Evolutionary conservation across 2,329 filamentous ascomycete species (phyloP).

Genomic region (Aspergillus spinulosporus): DNA sequence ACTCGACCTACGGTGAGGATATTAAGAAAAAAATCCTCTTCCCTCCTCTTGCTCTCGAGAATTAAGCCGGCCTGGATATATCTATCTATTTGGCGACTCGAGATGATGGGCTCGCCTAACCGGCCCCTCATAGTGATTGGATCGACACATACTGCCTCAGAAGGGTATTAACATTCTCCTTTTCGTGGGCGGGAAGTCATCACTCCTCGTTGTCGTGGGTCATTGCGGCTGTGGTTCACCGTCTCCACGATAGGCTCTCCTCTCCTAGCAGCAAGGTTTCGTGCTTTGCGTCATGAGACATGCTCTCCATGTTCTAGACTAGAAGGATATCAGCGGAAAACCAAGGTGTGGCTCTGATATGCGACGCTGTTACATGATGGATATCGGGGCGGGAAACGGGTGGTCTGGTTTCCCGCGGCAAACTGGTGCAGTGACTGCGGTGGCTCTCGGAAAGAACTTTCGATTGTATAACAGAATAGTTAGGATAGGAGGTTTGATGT

Average conservation of each 20-base stretch:
- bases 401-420: constrained; percentile 36
- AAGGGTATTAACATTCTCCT: background rate
- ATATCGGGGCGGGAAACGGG: constrained; percentile 34
- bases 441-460: constrained; percentile 21
- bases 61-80: constrained; percentile 23
- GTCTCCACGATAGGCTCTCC: background rate
- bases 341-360: constrained; percentile 20
- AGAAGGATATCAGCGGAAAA: constrained; percentile 37
- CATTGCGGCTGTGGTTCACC: background rate
- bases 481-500: constrained; percentile 15
- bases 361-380: constrained; percentile 24
- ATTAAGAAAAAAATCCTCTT: constrained; percentile 53
- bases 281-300: constrained; percentile 28
- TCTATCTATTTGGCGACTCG: constrained; percentile 27
- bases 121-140: background rate
- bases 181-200: background rate
- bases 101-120: constrained; percentile 3
- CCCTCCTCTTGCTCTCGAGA: constrained; percentile 47
- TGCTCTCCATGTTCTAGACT: constrained; percentile 16
- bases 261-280: background rate
- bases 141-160: background rate
- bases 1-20: constrained; percentile 68
- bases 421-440: constrained; percentile 17
- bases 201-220: background rate
- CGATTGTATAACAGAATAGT: constrained; percentile 35